These are phyloP conservation scores for Aspergillus novoparasiticus DNA, from an alignment of 2,329 filamentous ascomycete genomes.

Conservation along the genomic window DNA sequence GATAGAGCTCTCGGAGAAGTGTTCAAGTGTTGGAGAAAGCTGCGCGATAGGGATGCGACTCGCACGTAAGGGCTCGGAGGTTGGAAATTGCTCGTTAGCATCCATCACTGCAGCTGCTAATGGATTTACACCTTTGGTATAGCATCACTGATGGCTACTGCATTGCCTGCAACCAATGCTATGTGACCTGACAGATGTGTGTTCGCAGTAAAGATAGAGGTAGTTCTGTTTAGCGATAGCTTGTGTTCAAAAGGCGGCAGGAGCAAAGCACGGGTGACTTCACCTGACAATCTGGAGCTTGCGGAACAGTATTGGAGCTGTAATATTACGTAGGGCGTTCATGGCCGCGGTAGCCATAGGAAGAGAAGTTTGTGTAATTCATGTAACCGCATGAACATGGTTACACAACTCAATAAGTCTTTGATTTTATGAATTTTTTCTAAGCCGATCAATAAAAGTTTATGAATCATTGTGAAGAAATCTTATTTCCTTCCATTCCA, in stretches of 20 bases:
- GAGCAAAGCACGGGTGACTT: conserved; percentile 4
- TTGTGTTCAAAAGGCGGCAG: not conserved
- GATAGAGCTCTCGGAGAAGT: conserved; percentile 45
- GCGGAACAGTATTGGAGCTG: conserved; percentile 14
- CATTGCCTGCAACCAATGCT: conserved; percentile 1
- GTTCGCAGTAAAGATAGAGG: not conserved
- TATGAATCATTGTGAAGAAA: not conserved
- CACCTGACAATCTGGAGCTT: conserved; percentile 5
- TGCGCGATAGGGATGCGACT: conserved; percentile 43
- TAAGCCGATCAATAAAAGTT: not conserved
- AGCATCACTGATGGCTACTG: conserved; percentile 11
- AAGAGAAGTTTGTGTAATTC: not conserved
- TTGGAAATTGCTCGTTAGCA: conserved; percentile 25
- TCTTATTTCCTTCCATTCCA: too few relatives aligned
- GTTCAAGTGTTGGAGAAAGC: conserved; percentile 40
- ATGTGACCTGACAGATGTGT: not conserved
- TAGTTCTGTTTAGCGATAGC: not conserved
- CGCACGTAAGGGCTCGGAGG: conserved; percentile 26
- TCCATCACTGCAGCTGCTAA: conserved; percentile 33
- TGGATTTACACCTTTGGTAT: conserved; percentile 15
- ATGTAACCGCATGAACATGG: conserved; percentile 4
- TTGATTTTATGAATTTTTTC: not conserved
- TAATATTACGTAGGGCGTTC: conserved; percentile 18
- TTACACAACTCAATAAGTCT: not conserved
- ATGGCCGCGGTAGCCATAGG: not conserved